Conservation (phyloP, 345 rosid species). For the Citrus trifoliata region DNA sequence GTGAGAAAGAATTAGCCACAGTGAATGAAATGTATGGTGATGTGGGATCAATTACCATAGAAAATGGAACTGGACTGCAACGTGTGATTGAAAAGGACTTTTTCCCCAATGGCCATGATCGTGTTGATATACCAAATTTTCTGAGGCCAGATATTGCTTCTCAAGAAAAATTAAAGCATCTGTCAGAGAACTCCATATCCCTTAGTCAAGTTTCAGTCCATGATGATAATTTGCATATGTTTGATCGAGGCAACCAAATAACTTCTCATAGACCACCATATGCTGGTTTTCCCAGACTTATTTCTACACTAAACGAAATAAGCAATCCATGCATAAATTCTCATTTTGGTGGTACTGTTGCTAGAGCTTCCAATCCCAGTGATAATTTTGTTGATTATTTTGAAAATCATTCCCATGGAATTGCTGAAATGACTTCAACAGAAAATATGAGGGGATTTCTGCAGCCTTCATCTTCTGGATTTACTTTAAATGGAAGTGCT, state of each 20-base stretch:
- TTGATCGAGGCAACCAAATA: conserved; percentile 22
- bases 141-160: conserved; percentile 15
- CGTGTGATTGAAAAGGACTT: conserved; percentile 18
- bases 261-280: conserved; percentile 5
- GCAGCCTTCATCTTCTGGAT: conserved; percentile 25
- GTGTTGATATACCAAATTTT: conserved; percentile 11
- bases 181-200: conserved; percentile 20
- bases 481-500: conserved; percentile 23
- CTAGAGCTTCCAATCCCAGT: conserved; percentile 19
- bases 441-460: conserved; percentile 20
- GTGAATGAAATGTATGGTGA: conserved; percentile 21
- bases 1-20: conserved; percentile 12
- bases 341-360: conserved; percentile 11
- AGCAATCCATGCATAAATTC: conserved; percentile 20
- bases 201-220: conserved; percentile 13
- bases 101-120: conserved; percentile 14
- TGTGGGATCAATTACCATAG: conserved; percentile 14
- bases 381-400: conserved; percentile 22
- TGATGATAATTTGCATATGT: conserved; percentile 10
- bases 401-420: conserved; percentile 21
- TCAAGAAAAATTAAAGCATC: conserved; percentile 24
- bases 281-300: conserved; percentile 19
- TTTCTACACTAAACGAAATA: conserved; percentile 19
- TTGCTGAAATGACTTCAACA: conserved; percentile 24
- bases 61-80: conserved; percentile 22